Conservation (phyloP, 2,329 filamentous ascomycete species). For the Microdochium trichocladiopsis region DNA sequence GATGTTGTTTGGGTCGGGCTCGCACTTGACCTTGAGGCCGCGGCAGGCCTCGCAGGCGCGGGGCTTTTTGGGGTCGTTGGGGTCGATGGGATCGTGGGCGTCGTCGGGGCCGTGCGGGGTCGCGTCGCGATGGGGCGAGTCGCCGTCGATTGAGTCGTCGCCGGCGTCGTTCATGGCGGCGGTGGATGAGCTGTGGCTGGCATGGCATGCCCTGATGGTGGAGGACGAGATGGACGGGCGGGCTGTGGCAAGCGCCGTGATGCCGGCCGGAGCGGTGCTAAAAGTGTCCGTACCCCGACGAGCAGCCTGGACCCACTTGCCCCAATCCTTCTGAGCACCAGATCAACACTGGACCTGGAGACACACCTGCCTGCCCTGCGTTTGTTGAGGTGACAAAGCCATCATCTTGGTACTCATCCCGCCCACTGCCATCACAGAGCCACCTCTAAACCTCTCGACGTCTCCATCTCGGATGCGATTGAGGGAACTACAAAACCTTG, state of each 20-base stretch:
- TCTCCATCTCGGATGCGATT: too few species aligned
- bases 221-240: neutral
- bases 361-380: too few species aligned
- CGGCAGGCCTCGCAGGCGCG: slow-evolving; percentile 72
- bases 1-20: slow-evolving; percentile 57
- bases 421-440: too few species aligned
- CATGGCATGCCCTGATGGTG: neutral
- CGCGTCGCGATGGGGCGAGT: slow-evolving; percentile 4
- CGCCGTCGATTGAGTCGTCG: slow-evolving; percentile 9
- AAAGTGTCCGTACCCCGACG: neutral
- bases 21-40: slow-evolving; percentile 76
- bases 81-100: slow-evolving; percentile 11
- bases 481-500: too few species aligned
- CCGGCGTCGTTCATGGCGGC: neutral
- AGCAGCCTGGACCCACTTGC: neutral
- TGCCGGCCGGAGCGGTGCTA: neutral
- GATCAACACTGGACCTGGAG: too few species aligned
- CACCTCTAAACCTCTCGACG: too few species aligned
- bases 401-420: too few species aligned
- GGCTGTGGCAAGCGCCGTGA: neutral
- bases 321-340: neutral
- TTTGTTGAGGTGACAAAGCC: too few species aligned
- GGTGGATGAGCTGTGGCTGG: neutral
- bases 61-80: slow-evolving; percentile 54
- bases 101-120: neutral